Base-by-base conservation (phyloP, 2,329 filamentous ascomycete genomes). In the Orbilia javanica region DNA sequence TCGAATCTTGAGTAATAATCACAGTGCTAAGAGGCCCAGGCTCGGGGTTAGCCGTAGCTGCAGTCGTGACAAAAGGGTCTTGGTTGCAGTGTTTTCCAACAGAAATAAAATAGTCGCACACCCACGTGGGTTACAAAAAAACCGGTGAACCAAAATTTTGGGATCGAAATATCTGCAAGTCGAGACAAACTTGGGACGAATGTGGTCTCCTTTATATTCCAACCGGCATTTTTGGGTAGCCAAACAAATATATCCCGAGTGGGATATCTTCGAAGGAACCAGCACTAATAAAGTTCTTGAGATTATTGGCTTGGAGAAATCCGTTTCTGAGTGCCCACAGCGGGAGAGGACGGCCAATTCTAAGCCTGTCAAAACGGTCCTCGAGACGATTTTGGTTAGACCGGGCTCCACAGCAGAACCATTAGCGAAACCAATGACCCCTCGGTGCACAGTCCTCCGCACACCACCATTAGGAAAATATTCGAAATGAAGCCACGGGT, bases 131-230 rank as follows among this genome's bases (percentile, higher is more conserved):
- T 6, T 6, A 44, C 15, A 6, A 50, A 48, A 34, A 27, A 42
- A 34, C 27, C 34, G 34, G 39, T 11, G 13, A 65, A 66, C 60
- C 69, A 57, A 36, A 60, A 34, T 42, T 48, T 73, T 63, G 69
- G 60, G 50, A 52, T 46, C n/a, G 25, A 34, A 60, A 60, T 60
- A 60, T 60, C 55, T 60, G 55, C 55, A 60, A n/a, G 31, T 60
- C 34, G 55, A 42, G 55, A 42, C 34, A 60, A 60, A 27, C 31
- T 29, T n/a, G 27, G 34, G 42, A 63, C 20, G 68, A 44, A 42
- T 36, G 48, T 31, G 34, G 20, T 39, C 69, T 73, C 69, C 69
- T 73, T 73, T 73, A 73, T 73, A 73, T 50, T 50, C 60, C 48
- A 39, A 18, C 36, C 22, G 31, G n/a, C 18, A 25, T 6, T 44